Conservation (phyloP, 2,329 filamentous ascomycete species). For the Elsinoe fawcettii region DNA sequence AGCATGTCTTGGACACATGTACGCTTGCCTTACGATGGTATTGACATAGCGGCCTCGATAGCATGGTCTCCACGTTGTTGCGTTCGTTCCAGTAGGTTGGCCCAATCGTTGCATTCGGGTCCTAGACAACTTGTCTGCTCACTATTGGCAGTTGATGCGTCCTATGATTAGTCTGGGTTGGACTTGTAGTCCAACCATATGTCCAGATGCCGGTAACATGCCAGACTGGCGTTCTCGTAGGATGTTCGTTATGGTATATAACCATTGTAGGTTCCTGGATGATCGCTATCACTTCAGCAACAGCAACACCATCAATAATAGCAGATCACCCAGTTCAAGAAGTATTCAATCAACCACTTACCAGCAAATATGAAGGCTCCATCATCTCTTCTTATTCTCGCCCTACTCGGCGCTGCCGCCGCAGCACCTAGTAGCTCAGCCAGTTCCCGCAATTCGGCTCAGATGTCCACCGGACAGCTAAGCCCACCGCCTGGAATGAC, state of each 20-base stretch:
- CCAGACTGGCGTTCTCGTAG: background rate
- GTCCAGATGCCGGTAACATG: background rate
- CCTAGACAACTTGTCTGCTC: background rate
- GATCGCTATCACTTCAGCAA: background rate
- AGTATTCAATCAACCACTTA: background rate
- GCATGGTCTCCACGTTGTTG: too few species aligned
- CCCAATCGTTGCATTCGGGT: background rate
- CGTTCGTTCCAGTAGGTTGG: background rate
- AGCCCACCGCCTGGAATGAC: background rate
- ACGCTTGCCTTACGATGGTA: too few species aligned
- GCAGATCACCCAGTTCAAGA: background rate
- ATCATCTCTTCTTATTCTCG: background rate
- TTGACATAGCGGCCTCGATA: too few species aligned
- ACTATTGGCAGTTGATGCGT: background rate
- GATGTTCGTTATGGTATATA: background rate
- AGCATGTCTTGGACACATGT: too few species aligned
- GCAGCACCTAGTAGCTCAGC: background rate
- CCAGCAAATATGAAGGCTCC: background rate
- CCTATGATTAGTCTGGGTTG: background rate
- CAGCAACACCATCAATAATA: background rate
- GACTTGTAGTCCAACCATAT: background rate
- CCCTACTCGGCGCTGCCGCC: background rate
- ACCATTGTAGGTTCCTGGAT: background rate
- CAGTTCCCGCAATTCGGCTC: background rate
- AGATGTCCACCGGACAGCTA: background rate